Evolutionary conservation across 139 green algal genomes (phyloP).

Genomic region (Diplosphaera chodatii): DNA sequence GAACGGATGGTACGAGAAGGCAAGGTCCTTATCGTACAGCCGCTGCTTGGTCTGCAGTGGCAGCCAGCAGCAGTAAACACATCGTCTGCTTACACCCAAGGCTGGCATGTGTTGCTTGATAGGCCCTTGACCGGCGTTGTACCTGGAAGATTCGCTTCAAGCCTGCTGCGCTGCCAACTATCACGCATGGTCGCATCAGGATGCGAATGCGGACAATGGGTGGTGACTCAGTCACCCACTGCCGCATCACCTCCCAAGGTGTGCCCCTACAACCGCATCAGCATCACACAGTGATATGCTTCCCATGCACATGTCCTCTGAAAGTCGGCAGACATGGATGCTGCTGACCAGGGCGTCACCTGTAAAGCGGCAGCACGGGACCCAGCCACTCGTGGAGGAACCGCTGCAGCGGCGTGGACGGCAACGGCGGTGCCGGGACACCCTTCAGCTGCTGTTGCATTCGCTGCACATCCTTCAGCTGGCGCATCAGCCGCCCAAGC

Average conservation of each 20-base stretch:
- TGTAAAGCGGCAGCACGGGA: slow-evolving; percentile 50
- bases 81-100: too few relatives aligned
- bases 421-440: not conserved
- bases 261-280: slow-evolving; percentile 11
- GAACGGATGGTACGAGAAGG: slow-evolving; percentile 81
- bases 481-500: not conserved
- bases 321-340: too few relatives aligned
- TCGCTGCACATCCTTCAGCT: not conserved
- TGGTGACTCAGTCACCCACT: slow-evolving; percentile 43
- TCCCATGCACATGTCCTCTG: too few relatives aligned
- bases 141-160: slow-evolving; percentile 81
- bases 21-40: slow-evolving; percentile 78
- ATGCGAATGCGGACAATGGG: slow-evolving; percentile 58
- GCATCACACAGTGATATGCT: too few relatives aligned
- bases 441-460: not conserved
- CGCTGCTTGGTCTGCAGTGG: slow-evolving; percentile 34
- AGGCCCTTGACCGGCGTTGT: not conserved
- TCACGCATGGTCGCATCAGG: slow-evolving; percentile 52
- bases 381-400: slow-evolving; percentile 31
- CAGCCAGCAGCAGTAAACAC: too few relatives aligned
- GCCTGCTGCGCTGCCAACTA: slow-evolving; percentile 52
- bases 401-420: not conserved
- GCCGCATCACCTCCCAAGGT: slow-evolving; percentile 71
- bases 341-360: too few relatives aligned
- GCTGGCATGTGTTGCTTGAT: too few relatives aligned